Base-by-base conservation (phyloP, 2,329 filamentous ascomycete species). In the Phoma herbarum region DNA sequence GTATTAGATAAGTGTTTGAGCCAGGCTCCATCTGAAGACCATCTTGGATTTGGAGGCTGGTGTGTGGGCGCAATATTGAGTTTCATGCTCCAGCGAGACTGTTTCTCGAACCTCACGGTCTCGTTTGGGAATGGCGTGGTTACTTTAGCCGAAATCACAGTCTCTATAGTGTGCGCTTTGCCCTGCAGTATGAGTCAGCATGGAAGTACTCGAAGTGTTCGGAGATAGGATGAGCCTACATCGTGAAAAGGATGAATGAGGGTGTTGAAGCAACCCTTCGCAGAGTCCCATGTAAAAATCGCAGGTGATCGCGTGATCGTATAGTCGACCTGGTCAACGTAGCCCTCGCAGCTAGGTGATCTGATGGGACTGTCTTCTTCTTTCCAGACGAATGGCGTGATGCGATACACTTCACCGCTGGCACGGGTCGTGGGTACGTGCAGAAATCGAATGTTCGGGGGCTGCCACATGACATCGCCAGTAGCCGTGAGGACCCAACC, bases 51-150 rank as follows among this genome's bases (percentile, higher is more conserved):
- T 9, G 8, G 35, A 37, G 18, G 11, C 18, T 41, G 20, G 4
- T 23, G 20, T 22, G 4, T 44, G 6, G 60, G 42, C 16, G 18
- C 33, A 12, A 66, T 45, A 1, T 53, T 35, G 16, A 74, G 57
- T 22, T 66, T 66, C 42, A 77, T 62, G 10, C 10, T 62, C 56
- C 74, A 72, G 3, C 76, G 74, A 25, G 66, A 67, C 22, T 50
- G 65, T 14, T 69, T 67, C 50, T 77, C 68, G 51, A 75, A 76
- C 5, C 60, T 66, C 11, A 76, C 70, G 12, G n/a, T 39, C n/a
- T 61, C 41, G 2, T 43, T 57, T 4, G 72, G 69, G 43, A 77
- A 77, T 3, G 33, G 33, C 1, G 64, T 71, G 9, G 53, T 61
- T 7, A 62, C 51, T 9, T 51, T 63, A 11, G 63, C 63, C 1